Evolutionary conservation across 169 alveolate species (phyloP).

Genomic region (Plasmodium knowlesi): DNA sequence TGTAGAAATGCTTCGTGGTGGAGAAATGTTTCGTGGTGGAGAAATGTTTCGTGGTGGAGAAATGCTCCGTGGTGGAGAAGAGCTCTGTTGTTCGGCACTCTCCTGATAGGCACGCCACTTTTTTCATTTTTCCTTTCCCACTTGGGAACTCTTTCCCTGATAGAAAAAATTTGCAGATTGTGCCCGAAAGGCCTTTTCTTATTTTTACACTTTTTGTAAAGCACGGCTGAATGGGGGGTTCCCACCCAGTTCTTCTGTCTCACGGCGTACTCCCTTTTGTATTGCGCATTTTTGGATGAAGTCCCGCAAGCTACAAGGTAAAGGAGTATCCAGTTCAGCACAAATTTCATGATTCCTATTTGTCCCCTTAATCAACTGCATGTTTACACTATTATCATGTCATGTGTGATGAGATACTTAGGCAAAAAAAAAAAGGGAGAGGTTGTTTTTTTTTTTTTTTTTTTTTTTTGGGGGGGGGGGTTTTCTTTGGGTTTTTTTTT

Average conservation of each 20-base stretch:
- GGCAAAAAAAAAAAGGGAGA: neutral
- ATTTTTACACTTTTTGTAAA: neutral
- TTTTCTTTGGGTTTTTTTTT: too few relatives aligned
- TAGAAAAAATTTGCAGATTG: neutral
- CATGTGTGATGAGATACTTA: neutral
- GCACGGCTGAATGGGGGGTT: neutral
- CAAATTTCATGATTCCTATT: slow-evolving; percentile 17
- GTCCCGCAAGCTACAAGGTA: neutral
- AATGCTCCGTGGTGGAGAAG: neutral
- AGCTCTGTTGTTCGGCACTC: neutral
- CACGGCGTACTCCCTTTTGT: neutral
- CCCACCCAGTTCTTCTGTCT: neutral
- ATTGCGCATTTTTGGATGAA: slow-evolving; percentile 8
- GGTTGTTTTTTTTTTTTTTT: neutral
- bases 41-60: too few relatives aligned
- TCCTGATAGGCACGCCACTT: neutral
- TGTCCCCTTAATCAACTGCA: neutral
- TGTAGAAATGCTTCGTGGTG: neutral
- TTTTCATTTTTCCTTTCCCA: slow-evolving; percentile 19
- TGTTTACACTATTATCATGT: neutral
- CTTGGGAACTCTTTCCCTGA: neutral
- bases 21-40: too few relatives aligned
- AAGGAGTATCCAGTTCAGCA: slow-evolving; percentile 1
- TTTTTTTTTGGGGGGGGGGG: too few relatives aligned
- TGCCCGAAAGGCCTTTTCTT: neutral